phyloP scores from a whole-genome alignment of 208 protist genomes.

The Acanthamoeba rhysodes region DNA sequence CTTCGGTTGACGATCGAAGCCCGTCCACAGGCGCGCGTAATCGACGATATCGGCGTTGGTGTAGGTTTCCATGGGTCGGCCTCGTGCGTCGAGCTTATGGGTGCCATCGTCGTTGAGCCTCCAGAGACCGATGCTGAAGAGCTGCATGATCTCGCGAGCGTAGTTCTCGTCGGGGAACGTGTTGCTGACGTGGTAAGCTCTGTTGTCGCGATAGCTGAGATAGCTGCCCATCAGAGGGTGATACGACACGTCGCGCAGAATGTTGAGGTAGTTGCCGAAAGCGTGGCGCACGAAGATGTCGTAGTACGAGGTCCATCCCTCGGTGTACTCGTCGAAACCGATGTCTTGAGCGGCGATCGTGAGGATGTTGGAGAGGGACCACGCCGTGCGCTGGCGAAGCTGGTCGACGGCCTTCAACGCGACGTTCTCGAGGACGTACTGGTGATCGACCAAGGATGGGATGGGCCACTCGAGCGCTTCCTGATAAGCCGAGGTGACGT shows the following conservation, averaged over 20 bases:
- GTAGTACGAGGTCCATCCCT: constrained; percentile 71
- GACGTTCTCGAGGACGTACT: constrained; percentile 58
- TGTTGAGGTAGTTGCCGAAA: constrained; percentile 75
- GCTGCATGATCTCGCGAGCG: constrained; percentile 82
- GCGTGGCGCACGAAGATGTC: constrained; percentile 81
- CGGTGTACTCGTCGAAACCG: constrained; percentile 26
- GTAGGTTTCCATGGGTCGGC: constrained; percentile 72
- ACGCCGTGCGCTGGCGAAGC: constrained; percentile 77
- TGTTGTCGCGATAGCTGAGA: constrained; percentile 63
- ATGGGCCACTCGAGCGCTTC: constrained; percentile 21
- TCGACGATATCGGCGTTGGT: constrained; percentile 75
- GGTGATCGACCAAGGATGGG: not conserved
- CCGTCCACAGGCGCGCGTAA: constrained; percentile 76
- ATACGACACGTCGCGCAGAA: constrained; percentile 77
- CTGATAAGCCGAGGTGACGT: not conserved
- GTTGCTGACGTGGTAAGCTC: not conserved
- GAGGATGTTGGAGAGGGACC: constrained; percentile 66
- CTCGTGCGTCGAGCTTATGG: constrained; percentile 16
- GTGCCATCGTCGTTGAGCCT: constrained; percentile 77
- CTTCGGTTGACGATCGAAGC: constrained; percentile 12
- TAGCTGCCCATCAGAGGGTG: constrained; percentile 75
- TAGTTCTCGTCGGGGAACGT: constrained; percentile 82
- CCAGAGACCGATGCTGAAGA: constrained; percentile 78
- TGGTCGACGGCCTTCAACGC: constrained; percentile 70
- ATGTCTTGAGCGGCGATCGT: constrained; percentile 35